Conservation (phyloP, 2,329 filamentous ascomycete genomes). For the Penicillium hesseltinei region DNA sequence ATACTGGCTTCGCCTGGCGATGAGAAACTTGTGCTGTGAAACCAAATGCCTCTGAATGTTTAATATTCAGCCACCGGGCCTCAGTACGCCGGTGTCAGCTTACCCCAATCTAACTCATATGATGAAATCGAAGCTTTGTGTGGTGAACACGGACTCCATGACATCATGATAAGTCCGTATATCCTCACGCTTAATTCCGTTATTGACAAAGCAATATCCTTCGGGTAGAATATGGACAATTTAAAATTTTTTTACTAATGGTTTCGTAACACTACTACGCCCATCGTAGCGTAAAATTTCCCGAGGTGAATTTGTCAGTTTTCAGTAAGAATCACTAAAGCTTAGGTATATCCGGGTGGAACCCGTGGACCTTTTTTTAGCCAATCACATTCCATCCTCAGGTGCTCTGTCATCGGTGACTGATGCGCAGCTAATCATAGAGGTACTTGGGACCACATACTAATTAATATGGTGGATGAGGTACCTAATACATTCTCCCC, state of each 20-base stretch:
- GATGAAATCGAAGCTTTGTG: neutral
- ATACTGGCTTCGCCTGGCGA: neutral
- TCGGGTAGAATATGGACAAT: neutral
- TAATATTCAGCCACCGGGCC: neutral
- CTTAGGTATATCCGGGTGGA: slow-evolving; percentile 18
- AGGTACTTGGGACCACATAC: slow-evolving; percentile 5
- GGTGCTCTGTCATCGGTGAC: slow-evolving; percentile 31
- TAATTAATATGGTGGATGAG: neutral
- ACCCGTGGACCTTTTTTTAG: neutral
- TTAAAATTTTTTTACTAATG: neutral
- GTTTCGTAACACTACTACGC: neutral
- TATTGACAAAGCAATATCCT: neutral
- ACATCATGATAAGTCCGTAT: slow-evolving; percentile 5
- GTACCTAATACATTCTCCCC: slow-evolving; percentile 1
- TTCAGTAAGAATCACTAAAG: slow-evolving; percentile 35
- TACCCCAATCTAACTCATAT: neutral
- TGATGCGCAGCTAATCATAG: slow-evolving; percentile 20
- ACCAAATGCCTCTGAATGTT: neutral
- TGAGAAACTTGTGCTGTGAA: neutral
- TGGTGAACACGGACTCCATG: neutral
- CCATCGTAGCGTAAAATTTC: neutral
- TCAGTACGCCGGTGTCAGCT: neutral
- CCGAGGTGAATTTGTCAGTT: slow-evolving; percentile 38
- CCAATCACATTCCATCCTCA: slow-evolving; percentile 12
- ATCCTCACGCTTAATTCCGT: neutral